phyloP scores from a whole-genome alignment of 306 rosid species.

The Prunus davidiana region DNA sequence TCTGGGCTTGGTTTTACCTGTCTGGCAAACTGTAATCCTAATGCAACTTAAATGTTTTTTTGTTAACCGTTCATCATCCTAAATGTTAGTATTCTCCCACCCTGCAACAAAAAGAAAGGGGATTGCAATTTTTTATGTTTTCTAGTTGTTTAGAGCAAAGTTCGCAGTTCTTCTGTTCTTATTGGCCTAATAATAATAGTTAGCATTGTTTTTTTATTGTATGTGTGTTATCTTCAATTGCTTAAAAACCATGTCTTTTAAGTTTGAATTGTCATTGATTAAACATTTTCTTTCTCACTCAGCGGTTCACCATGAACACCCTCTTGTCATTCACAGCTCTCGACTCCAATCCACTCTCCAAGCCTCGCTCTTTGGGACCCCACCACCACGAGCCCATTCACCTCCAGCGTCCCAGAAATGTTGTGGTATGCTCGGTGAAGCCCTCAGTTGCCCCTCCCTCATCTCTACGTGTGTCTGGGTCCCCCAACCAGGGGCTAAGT shows the following conservation, averaged over 20 bases:
- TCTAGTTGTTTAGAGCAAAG: neutral
- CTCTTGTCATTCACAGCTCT: conserved; percentile 47
- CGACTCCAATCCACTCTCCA: conserved; percentile 43
- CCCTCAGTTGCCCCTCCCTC: conserved; percentile 43
- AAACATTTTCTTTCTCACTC: neutral
- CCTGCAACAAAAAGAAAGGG: neutral
- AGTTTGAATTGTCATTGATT: neutral
- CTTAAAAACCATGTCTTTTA: neutral
- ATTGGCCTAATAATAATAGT: neutral
- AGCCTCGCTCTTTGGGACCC: conserved; percentile 23
- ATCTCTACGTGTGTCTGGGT: conserved; percentile 47
- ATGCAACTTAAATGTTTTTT: neutral
- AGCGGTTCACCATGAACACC: conserved; percentile 43
- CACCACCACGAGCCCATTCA: conserved; percentile 1
- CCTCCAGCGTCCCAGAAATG: conserved; percentile 13
- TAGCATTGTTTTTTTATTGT: neutral
- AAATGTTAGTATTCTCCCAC: neutral
- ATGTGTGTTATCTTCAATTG: neutral
- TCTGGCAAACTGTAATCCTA: neutral
- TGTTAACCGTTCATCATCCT: neutral
- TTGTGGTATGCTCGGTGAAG: conserved; percentile 47
- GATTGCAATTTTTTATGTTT: neutral
- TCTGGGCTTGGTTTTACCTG: neutral
- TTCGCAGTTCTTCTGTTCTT: neutral
- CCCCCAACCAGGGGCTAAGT: conserved; percentile 13